These are phyloP conservation scores for Mortierella sp. DNA, from an alignment of 371 early-diverging fungal species.

Conservation along the genomic window DNA sequence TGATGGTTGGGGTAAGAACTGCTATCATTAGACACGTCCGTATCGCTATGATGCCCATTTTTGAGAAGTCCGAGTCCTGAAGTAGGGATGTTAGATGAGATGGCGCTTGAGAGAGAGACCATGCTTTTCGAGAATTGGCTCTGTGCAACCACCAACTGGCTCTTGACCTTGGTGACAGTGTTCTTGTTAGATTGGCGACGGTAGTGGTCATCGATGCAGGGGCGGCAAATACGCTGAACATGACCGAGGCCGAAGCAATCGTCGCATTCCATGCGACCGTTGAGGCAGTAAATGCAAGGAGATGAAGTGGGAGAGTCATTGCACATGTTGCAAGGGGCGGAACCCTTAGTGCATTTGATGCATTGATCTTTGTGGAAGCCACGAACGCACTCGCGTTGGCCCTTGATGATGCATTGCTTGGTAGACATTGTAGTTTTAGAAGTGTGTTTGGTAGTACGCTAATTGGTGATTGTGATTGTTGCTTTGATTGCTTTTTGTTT, in stretches of 20 bases:
- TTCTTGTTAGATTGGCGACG: constrained; percentile 15
- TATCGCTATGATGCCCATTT: not conserved
- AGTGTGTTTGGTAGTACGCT: not conserved
- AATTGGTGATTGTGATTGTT: not conserved
- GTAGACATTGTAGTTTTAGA: constrained; percentile 10
- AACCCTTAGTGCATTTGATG: constrained; percentile 37
- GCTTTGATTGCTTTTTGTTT: not conserved
- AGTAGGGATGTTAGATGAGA: not conserved
- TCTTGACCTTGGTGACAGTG: constrained; percentile 16
- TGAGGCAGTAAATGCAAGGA: constrained; percentile 32
- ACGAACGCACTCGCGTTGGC: constrained; percentile 38
- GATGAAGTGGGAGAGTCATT: not conserved
- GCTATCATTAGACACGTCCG: not conserved
- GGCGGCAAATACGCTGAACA: constrained; percentile 44
- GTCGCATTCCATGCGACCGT: constrained; percentile 37
- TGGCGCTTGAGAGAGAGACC: constrained; percentile 7
- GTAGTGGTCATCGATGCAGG: constrained; percentile 45
- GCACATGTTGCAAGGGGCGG: constrained; percentile 42
- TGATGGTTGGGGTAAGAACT: not conserved
- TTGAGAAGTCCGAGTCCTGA: not conserved
- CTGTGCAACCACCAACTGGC: constrained; percentile 9
- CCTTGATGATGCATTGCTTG: constrained; percentile 39
- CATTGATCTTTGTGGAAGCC: constrained; percentile 43
- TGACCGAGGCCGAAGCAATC: constrained; percentile 46
- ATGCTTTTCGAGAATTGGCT: constrained; percentile 25